phyloP scores from a whole-genome alignment of 371 early-diverging fungal species.

The Actinomortierella ambigua region DNA sequence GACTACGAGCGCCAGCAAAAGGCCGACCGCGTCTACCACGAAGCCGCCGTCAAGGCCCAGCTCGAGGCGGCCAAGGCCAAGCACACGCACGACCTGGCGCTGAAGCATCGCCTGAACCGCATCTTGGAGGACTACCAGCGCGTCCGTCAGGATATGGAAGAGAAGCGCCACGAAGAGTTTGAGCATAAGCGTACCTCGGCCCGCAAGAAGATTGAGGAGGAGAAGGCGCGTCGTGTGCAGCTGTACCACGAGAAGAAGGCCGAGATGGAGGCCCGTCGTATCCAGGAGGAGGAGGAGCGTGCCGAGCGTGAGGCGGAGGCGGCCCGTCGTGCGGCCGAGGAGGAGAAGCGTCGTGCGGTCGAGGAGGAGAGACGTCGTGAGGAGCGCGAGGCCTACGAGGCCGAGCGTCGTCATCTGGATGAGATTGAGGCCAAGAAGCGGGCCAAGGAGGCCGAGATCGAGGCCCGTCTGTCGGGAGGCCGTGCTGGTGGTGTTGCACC shows the following conservation, averaged over 20 bases:
- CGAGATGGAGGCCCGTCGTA: conserved; percentile 50
- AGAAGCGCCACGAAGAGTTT: conserved; percentile 55
- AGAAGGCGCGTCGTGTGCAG: conserved; percentile 71
- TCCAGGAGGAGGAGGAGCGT: conserved; percentile 50
- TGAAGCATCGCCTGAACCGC: conserved; percentile 79
- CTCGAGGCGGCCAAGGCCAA: conserved; percentile 65
- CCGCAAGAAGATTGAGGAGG: conserved; percentile 67
- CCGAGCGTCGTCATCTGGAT: conserved; percentile 33
- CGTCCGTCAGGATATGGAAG: conserved; percentile 65
- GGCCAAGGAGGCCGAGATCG: conserved; percentile 44
- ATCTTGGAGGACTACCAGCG: conserved; percentile 81
- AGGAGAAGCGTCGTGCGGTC: conserved; percentile 36
- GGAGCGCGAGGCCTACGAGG: conserved; percentile 41
- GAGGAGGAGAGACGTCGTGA: conserved; percentile 34
- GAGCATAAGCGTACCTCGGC: conserved; percentile 59
- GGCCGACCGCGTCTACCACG: conserved; percentile 81
- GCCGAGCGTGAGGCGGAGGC: conserved; percentile 51
- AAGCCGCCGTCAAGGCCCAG: conserved; percentile 73
- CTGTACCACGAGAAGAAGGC: conserved; percentile 59
- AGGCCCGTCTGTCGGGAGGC: conserved; percentile 25
- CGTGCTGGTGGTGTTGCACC: too few relatives aligned
- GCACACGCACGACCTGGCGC: conserved; percentile 73
- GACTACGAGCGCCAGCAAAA: conserved; percentile 92
- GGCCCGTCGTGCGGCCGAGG: conserved; percentile 34
- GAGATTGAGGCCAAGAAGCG: conserved; percentile 34